Evolutionary conservation across 2,329 filamentous ascomycete genomes (phyloP).

Genomic region (Paraphaeosphaeria sporulosa): DNA sequence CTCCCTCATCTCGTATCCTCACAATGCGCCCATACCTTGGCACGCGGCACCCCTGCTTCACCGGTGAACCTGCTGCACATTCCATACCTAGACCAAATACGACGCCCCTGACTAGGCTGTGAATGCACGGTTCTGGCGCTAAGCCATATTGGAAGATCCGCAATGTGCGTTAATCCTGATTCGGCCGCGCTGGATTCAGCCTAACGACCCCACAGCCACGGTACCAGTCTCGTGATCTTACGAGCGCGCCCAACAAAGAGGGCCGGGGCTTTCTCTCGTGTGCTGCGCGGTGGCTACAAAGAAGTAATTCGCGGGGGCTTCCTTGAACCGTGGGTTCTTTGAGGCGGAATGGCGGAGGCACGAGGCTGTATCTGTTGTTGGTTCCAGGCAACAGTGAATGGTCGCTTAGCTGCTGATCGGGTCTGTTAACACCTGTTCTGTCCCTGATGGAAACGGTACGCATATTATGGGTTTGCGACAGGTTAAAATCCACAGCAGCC

Average conservation of each 20-base stretch:
- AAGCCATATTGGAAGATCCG: neutral
- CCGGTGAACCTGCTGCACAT: conserved; percentile 12
- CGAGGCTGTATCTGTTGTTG: too few relatives aligned
- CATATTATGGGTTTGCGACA: neutral
- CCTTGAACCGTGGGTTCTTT: neutral
- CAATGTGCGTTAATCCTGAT: too few relatives aligned
- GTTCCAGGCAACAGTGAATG: neutral
- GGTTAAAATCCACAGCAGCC: neutral
- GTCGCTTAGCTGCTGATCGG: neutral
- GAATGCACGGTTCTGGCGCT: conserved; percentile 10
- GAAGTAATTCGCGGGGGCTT: neutral
- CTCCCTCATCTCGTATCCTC: neutral
- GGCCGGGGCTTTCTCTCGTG: neutral
- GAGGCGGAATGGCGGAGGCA: too few relatives aligned
- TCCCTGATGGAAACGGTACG: neutral
- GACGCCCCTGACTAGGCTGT: neutral
- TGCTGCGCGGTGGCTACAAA: conserved; percentile 2
- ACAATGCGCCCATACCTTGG: neutral
- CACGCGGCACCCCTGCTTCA: neutral
- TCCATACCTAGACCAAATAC: neutral
- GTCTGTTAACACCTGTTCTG: neutral
- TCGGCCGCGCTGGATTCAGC: neutral
- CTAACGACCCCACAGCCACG: neutral
- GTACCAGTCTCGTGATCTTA: conserved; percentile 1
- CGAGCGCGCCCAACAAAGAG: neutral